Evolutionary conservation across 768 basidiomycete genomes (phyloP), one percentile per base, ranked within the genome.

Genomic region (Clitopilus passeckerianus): DNA sequence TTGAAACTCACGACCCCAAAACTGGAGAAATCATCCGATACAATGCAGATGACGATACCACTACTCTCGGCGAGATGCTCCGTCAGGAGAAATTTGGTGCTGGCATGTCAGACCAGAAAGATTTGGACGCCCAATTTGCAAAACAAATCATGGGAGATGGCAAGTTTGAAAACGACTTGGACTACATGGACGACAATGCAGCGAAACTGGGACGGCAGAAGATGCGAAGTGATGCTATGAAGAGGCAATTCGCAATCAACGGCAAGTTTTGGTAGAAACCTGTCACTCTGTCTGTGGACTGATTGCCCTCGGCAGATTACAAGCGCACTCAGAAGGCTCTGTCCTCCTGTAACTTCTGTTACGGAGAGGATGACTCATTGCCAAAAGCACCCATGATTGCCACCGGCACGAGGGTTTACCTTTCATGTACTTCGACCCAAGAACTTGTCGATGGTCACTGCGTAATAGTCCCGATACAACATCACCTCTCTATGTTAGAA

Each of bases 131-230:
- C 22, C 90, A 95, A 70, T 89, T 96, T 67, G 96, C 96, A 1
- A 78, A 81, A 41, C 89, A 91, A 3, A 91, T 99, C 52, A 87
- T 92, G 77, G 82, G 86, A 2, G 96, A 98, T 70, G 87, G 87
- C 5, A 90, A 90, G 65, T 99, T 94, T 68, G 75, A 92, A 77
- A 89, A 90, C 63, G 85, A 95, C 66, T 75, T 95, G 33, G 97
- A 98, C 52, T 98, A 98, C 65, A 89, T 97, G 62, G 97, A 99
- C 64, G 97, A 98, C 63, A 96, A 98, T 69, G 95, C 94, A 0
- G 96, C 96, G 67, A 89, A 87, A 64, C 80, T 98, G 0, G 93
- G 91, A 37, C 79, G 95, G 58, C 87, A 93, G 72, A 98, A 96
- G 74, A 95, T 98, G 92, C 90, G 95, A 56, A 86, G 89, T 4